These are phyloP conservation scores for Tricholoma sp. DNA, from an alignment of 768 basidiomycete genomes.

Conservation along the genomic window DNA sequence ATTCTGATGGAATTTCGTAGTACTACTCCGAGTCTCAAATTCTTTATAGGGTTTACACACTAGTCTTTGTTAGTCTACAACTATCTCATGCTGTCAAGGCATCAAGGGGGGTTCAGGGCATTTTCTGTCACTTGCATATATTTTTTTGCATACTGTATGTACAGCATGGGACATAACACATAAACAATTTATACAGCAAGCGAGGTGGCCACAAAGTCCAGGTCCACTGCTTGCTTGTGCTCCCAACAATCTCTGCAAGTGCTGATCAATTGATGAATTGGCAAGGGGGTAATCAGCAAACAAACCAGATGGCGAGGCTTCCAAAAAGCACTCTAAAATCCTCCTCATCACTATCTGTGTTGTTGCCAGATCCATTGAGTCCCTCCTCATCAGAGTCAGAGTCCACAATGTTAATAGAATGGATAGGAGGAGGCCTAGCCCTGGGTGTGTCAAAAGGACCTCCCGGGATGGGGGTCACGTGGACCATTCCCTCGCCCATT, in stretches of 20 bases:
- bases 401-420: background rate
- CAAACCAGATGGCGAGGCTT: background rate
- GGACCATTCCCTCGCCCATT: background rate
- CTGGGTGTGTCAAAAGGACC: background rate
- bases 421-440: background rate
- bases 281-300: background rate
- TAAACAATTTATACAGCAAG: background rate
- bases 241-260: background rate
- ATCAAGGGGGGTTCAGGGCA: background rate
- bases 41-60: background rate
- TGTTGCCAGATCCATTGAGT: background rate
- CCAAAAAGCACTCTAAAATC: background rate
- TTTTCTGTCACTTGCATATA: background rate
- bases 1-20: background rate
- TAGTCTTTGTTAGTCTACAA: background rate
- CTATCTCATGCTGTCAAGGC: background rate
- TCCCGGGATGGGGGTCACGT: background rate
- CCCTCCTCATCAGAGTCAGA: background rate
- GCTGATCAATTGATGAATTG: background rate
- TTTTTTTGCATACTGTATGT: background rate
- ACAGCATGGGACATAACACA: background rate
- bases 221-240: background rate
- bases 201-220: background rate
- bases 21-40: background rate
- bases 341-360: background rate